Evolutionary conservation across 139 green algal genomes (phyloP), one percentile per base, ranked within the genome.

Genomic region (Closterium sp.): DNA sequence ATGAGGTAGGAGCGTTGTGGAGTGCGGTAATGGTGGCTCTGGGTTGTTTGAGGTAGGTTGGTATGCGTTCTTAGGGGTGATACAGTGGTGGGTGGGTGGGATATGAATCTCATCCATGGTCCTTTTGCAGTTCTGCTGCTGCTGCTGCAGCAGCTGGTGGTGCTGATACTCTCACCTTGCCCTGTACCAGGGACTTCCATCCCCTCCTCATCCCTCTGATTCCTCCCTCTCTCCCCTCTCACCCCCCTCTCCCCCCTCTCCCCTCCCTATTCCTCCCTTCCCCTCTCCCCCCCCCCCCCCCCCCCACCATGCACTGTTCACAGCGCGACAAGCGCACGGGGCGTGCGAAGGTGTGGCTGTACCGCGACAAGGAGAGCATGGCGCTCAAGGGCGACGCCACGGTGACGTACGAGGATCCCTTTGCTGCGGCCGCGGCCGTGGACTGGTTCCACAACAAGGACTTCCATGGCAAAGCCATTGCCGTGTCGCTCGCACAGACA

Each of bases 321-420:
- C 81, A 87, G 91, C 91, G 32, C 30, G 90, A 94, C 85, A 93
- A 91, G 84, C 83, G 64, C 84, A 93, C 83, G 25, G 36, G 86
- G 87, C 31, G 69, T n/a, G 55, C 84, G 9, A 94, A 93, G 93
- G 86, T 95, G 9, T 90, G 88, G 87, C 32, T 95, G 21, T 95
- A 95, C 91, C 32, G 87, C 6, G 88, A 95, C 38, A 69, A 83
- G 12, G 93, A 88, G 23, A 95, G 91, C 28, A 89, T 88, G 9
- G 91, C 34, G 34, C 90, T 84, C 0, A 95, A 95, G 91, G 93
- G 93, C 30, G 93, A 95, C 33, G 87, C 33, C 34, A 94, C 91
- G 12, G 88, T 95, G 8, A 94, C 84, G 1, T 95, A 95, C 89
- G 30, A 85, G 55, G 92, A 94, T 69, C 89, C 92, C 19, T 32